Percentiles rank a stretch among this genome's conserved stretches.
Conservation (phyloP, 768 basidiomycete species). For the Lentinula guzmanii region DNA sequence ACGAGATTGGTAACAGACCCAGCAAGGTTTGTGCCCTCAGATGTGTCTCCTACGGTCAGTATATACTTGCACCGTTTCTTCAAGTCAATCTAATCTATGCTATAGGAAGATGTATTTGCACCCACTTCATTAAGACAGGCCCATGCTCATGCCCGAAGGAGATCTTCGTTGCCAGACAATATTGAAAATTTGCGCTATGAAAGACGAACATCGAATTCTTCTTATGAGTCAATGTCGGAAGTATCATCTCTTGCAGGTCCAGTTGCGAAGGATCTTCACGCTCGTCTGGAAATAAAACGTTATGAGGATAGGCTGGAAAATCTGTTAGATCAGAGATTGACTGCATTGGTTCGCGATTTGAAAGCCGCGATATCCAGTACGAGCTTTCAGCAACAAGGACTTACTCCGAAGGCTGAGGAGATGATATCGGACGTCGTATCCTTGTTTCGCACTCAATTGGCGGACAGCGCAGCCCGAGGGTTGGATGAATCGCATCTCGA, state of each 20-base stretch:
- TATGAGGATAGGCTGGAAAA: conserved; percentile 55
- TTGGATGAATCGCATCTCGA: conserved; percentile 62
- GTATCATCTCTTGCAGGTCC: conserved; percentile 23
- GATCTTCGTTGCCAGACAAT: conserved; percentile 51
- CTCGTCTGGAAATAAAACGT: conserved; percentile 52
- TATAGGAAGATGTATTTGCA: conserved; percentile 34
- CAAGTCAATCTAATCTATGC: not conserved
- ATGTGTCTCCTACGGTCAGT: conserved; percentile 13
- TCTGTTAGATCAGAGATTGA: conserved; percentile 68
- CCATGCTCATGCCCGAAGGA: conserved; percentile 32
- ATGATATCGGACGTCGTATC: conserved; percentile 63
- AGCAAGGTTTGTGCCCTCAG: conserved; percentile 18
- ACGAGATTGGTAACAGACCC: conserved; percentile 55
- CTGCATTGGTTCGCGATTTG: conserved; percentile 37
- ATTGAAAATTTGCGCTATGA: conserved; percentile 5
- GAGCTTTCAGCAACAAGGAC: conserved; percentile 18
- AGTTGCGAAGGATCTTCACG: conserved; percentile 38
- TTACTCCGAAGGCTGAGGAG: conserved; percentile 47
- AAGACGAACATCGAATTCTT: not conserved
- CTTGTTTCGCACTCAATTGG: conserved; percentile 62
- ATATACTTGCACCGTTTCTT: not conserved
- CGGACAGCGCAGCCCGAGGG: conserved; percentile 51
- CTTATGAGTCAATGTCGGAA: conserved; percentile 2
- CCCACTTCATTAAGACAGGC: conserved; percentile 17
- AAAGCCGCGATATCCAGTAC: conserved; percentile 12